Conservation (phyloP, 2,329 filamentous ascomycete species). For the Exophiala viscosa region DNA sequence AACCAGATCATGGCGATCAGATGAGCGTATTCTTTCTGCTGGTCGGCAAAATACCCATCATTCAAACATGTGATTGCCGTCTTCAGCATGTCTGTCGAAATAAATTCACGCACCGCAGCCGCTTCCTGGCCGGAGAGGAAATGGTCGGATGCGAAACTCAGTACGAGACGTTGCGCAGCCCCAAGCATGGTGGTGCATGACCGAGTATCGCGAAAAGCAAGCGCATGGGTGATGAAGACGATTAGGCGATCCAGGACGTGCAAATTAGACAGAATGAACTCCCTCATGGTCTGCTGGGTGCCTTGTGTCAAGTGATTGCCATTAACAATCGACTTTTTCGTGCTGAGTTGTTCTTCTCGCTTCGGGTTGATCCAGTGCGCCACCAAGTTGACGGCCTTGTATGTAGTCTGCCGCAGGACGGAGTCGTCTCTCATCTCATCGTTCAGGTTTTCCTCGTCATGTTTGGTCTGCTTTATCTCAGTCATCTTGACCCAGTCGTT, state of each 20-base stretch:
- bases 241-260: conserved; percentile 82
- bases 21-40: conserved; percentile 85
- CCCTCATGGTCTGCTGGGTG: conserved; percentile 55
- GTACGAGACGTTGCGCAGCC: conserved; percentile 79
- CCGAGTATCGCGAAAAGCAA: conserved; percentile 83
- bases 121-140: conserved; percentile 48
- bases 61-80: conserved; percentile 87
- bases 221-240: conserved; percentile 84
- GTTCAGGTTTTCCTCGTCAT: conserved; percentile 69
- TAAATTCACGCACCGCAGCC: conserved; percentile 77
- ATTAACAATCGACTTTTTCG: conserved; percentile 25
- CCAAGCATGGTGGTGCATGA: conserved; percentile 82
- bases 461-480: conserved; percentile 52
- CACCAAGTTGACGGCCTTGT: conserved; percentile 87
- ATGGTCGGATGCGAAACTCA: conserved; percentile 58
- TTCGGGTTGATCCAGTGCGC: conserved; percentile 79
- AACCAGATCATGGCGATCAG: conserved; percentile 83
- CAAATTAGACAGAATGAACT: conserved; percentile 75
- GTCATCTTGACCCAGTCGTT: conserved; percentile 80
- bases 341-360: conserved; percentile 52
- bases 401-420: conserved; percentile 86
- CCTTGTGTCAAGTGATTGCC: conserved; percentile 30
- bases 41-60: conserved; percentile 93
- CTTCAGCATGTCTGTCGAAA: conserved; percentile 82
- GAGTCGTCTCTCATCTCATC: conserved; percentile 99